phyloP scores from a whole-genome alignment of 257 asterid species.

The Verbena officinalis region DNA sequence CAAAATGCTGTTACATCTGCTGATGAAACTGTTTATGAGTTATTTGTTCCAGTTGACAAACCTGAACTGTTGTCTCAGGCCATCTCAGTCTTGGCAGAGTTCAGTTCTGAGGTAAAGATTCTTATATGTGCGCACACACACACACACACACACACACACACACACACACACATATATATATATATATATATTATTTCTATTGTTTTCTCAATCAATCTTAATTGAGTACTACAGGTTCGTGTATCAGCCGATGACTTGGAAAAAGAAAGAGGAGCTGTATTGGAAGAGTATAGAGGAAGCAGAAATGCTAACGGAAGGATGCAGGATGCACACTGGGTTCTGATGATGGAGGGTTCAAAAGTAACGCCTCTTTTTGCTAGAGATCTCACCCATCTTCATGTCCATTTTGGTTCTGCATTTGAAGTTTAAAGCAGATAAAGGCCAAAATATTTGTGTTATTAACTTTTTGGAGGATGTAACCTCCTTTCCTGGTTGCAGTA shows the following conservation, averaged over 20 bases:
- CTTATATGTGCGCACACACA: not conserved
- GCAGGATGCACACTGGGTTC: slow-evolving; percentile 96
- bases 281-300: slow-evolving; percentile 87
- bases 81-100: slow-evolving; percentile 83
- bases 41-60: slow-evolving; percentile 94
- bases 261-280: slow-evolving; percentile 96
- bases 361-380: slow-evolving; percentile 40
- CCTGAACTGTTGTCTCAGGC: slow-evolving; percentile 90
- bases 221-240: slow-evolving; percentile 60
- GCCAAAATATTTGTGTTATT: slow-evolving; percentile 16
- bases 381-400: slow-evolving; percentile 1
- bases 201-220: slow-evolving; percentile 23
- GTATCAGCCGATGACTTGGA: slow-evolving; percentile 78
- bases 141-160: no score
- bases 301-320: slow-evolving; percentile 93
- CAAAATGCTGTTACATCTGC: slow-evolving; percentile 90
- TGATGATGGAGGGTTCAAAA: slow-evolving; percentile 98
- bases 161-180: no score
- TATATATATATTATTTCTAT: slow-evolving; percentile 2
- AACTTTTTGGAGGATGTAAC: slow-evolving; percentile 12
- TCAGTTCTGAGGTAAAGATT: slow-evolving; percentile 81
- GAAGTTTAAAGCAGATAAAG: slow-evolving; percentile 7
- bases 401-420: slow-evolving; percentile 16
- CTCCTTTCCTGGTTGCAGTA: slow-evolving; percentile 53
- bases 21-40: slow-evolving; percentile 92